Evolutionary conservation across 345 rosid species (phyloP).

Genomic region (Syzygium jambos): DNA sequence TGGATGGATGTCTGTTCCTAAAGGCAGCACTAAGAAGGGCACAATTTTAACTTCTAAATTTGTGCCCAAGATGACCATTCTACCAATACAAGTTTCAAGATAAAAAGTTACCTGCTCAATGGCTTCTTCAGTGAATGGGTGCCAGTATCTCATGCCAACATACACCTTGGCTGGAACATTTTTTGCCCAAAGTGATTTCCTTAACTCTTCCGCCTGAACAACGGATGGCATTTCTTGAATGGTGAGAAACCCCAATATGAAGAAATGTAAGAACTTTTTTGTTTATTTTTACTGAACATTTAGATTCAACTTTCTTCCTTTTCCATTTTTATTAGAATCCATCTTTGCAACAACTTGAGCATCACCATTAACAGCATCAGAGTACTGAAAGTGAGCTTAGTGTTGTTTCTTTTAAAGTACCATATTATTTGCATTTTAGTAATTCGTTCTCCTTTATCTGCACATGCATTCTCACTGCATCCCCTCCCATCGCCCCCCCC

Average conservation of each 20-base stretch:
- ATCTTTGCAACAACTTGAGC: background rate
- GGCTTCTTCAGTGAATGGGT: constrained; percentile 98
- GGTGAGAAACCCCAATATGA: background rate
- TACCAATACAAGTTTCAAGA: background rate
- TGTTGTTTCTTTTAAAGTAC: background rate
- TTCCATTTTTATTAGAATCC: background rate
- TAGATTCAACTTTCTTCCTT: background rate
- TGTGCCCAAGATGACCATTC: background rate
- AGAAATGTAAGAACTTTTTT: background rate
- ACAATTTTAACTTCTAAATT: background rate
- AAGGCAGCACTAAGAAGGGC: background rate
- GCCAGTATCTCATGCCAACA: constrained; percentile 99
- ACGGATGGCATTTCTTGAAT: background rate
- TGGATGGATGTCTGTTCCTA: background rate
- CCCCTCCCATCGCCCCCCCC: background rate
- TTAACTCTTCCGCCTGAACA: constrained; percentile 80
- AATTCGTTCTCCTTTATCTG: background rate
- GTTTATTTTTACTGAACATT: background rate
- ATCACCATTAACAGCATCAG: background rate
- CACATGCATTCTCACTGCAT: background rate
- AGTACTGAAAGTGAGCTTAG: background rate
- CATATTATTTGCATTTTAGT: background rate
- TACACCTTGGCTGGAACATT: constrained; percentile 84
- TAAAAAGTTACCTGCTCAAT: constrained; percentile 67
- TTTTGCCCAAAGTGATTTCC: constrained; percentile 78